Evolutionary conservation across 371 early-diverging fungal genomes (phyloP), one percentile per base, ranked within the genome.

Genomic region (Mycotypha africana): DNA sequence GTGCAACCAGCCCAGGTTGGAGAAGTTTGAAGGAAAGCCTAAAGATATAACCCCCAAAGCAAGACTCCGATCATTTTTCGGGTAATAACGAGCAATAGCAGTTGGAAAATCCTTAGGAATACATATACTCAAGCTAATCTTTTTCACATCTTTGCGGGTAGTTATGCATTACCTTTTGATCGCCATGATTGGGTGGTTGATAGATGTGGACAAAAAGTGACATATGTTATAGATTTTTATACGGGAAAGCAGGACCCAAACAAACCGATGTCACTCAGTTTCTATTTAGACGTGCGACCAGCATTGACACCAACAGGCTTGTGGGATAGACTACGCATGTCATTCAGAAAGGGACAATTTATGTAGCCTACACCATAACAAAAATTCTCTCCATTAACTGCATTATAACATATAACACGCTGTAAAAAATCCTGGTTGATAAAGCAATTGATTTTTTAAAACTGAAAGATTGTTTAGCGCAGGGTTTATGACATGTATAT

Each of bases 181-280:
- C 81, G 97, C 6, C 98, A 98, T 60, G 97, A 98, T 69, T 98
- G 98, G 98, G 84, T 84, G 1, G 85, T 98, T 4, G 94, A 96
- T 65, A 77, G 98, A 20, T 93, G 95, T 53, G 98, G 98, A 5
- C 85, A 82, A 57, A 74, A 79, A 12, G 91, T 95, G 11, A 80
- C 87, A 1, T 98, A 98, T 56, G 83, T 98, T 2, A 95, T 98
- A 47, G 98, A 98, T 53, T 98, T 90, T 62, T 98, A 98, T 55
- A 64, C 82, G 21, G 89, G 88, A 30, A 81, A 79, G 35, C 70
- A 72, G 14, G 78, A 82, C 30, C 76, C 81, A 7, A 62, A 57
- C 21, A 67, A 65, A 28, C 84, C 84, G 1, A 67, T 72, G 17
- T 63, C 78, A 0, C 67, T 82, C 2, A 78, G 87, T 31, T 92